Percentiles rank a stretch among this genome's conserved stretches.
phyloP scores from a whole-genome alignment of 2,329 filamentous ascomycete species.

The Apiospora kogelbergensis region DNA sequence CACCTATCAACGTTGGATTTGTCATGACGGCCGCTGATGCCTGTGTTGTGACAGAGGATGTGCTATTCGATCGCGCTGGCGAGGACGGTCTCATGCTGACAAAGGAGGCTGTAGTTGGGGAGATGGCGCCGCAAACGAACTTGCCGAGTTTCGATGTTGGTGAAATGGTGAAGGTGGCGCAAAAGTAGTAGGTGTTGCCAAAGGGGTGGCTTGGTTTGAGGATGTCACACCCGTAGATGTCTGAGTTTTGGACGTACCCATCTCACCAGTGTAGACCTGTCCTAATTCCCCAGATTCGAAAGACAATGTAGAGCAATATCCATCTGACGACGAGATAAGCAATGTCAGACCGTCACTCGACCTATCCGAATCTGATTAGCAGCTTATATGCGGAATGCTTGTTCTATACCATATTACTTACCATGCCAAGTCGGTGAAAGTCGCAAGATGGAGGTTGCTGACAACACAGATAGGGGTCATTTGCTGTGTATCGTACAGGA shows the following conservation, averaged over 20 bases:
- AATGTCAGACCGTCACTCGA: constrained; percentile 75
- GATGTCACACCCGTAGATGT: constrained; percentile 38
- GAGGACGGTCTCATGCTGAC: constrained; percentile 69
- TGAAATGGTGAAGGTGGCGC: constrained; percentile 61
- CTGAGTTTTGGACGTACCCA: constrained; percentile 49
- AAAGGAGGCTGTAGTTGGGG: constrained; percentile 59
- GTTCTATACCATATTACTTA: constrained; percentile 44
- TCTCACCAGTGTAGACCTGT: constrained; percentile 71
- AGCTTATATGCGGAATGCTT: not conserved
- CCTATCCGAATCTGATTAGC: constrained; percentile 43
- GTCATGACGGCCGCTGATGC: constrained; percentile 59
- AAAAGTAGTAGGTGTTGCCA: constrained; percentile 67
- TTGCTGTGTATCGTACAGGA: constrained; percentile 96
- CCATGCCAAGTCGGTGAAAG: constrained; percentile 96
- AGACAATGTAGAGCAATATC: constrained; percentile 90
- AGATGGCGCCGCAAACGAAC: constrained; percentile 59
- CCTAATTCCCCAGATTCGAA: constrained; percentile 85
- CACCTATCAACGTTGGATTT: constrained; percentile 76
- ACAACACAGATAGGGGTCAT: constrained; percentile 91
- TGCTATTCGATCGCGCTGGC: constrained; percentile 81
- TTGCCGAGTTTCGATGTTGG: constrained; percentile 57
- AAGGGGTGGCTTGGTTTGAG: constrained; percentile 64
- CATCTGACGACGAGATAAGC: constrained; percentile 95
- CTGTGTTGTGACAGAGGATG: constrained; percentile 75
- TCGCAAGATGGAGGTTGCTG: constrained; percentile 95